These are phyloP conservation scores for Eutypella sp. DNA, from an alignment of 2,329 filamentous ascomycete genomes.

Conservation along the genomic window DNA sequence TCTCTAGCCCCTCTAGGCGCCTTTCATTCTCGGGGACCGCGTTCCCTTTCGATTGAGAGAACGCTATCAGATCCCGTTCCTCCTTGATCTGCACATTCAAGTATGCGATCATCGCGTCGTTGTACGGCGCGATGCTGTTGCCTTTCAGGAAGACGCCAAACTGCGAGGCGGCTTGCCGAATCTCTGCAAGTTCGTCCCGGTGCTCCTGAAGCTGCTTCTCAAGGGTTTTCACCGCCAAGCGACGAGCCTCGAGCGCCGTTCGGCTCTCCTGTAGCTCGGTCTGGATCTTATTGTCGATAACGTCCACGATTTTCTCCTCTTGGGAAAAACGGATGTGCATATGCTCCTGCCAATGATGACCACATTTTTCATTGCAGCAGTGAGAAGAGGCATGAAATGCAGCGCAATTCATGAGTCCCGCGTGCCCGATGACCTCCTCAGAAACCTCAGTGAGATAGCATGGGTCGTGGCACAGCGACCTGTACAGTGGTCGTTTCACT, in stretches of 20 bases:
- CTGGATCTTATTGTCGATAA: conserved; percentile 20
- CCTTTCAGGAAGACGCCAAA: conserved; percentile 32
- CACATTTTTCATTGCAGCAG: conserved; percentile 19
- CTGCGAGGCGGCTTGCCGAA: conserved; percentile 29
- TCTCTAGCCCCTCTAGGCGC: conserved; percentile 2
- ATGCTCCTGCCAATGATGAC: conserved; percentile 32
- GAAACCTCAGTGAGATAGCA: conserved; percentile 26
- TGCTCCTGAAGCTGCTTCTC: conserved; percentile 23
- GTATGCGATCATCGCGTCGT: conserved; percentile 33
- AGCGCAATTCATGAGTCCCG: conserved; percentile 21
- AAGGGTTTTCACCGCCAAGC: conserved; percentile 19
- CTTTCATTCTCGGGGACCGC: conserved; percentile 3
- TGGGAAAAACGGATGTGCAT: conserved; percentile 30
- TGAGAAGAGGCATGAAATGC: conserved; percentile 18
- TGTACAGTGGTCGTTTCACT: conserved; percentile 21
- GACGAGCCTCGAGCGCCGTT: conserved; percentile 16
- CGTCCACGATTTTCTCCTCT: conserved; percentile 15
- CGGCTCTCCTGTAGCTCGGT: conserved; percentile 18
- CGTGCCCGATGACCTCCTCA: conserved; percentile 18
- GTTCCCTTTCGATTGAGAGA: background rate
- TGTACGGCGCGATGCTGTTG: background rate
- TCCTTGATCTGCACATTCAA: conserved; percentile 33
- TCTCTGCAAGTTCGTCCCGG: conserved; percentile 24
- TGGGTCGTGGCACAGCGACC: conserved; percentile 24
- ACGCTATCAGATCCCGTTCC: conserved; percentile 28